Conservation (phyloP, 148 eudicot genomes). For the Bassia scoparia region DNA sequence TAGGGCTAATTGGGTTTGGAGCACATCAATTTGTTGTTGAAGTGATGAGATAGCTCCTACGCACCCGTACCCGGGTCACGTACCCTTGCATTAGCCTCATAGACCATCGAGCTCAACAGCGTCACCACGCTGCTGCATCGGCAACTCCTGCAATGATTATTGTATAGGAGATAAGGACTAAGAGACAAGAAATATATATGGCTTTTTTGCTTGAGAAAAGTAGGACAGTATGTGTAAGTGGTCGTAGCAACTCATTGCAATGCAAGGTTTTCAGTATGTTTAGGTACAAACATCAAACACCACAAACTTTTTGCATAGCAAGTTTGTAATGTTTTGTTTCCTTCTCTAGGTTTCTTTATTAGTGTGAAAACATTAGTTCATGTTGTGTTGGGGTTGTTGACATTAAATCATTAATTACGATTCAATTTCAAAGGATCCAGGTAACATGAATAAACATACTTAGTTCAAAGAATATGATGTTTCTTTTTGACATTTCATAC, state of each 20-base stretch:
- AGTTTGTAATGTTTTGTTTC: conserved; percentile 7
- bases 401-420: conserved; percentile 11
- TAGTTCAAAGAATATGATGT: conserved; percentile 24
- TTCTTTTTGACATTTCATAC: conserved; percentile 23
- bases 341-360: background rate
- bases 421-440: conserved; percentile 10
- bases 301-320: background rate
- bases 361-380: conserved; percentile 10
- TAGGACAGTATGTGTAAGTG: too few species aligned
- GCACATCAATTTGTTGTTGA: conserved; percentile 66
- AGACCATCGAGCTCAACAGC: conserved; percentile 90
- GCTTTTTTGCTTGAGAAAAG: too few species aligned
- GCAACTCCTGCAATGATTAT: conserved; percentile 49
- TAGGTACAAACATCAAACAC: conserved; percentile 2
- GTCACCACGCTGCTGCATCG: conserved; percentile 70
- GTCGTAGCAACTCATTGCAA: background rate
- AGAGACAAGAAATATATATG: too few species aligned
- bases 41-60: conserved; percentile 87
- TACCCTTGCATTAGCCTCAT: conserved; percentile 92
- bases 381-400: conserved; percentile 36
- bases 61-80: conserved; percentile 89
- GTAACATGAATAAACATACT: conserved; percentile 1
- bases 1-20: conserved; percentile 64
- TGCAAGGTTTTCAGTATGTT: background rate
- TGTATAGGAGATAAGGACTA: background rate